Conservation (phyloP, 306 rosid genomes). For the Benincasa hispida region DNA sequence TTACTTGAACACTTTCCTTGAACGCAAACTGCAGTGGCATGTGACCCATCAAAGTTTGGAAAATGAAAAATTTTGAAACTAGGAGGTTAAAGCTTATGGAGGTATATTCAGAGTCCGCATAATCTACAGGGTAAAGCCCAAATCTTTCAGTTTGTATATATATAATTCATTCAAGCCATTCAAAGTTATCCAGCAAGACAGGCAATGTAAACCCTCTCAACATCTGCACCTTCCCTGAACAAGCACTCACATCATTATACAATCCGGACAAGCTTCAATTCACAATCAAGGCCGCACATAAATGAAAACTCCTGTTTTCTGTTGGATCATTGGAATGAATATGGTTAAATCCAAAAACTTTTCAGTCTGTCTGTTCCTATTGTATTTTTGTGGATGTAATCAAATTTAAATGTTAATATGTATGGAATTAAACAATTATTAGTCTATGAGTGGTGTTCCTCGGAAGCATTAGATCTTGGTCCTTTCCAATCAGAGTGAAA, state of each 20-base stretch:
- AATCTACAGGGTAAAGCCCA: constrained; percentile 20
- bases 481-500: too few relatives aligned
- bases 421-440: not conserved
- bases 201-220: constrained; percentile 15
- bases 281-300: not conserved
- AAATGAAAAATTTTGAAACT: too few relatives aligned
- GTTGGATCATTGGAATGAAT: not conserved
- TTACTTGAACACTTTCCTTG: not conserved
- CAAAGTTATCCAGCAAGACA: constrained; percentile 24
- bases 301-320: not conserved
- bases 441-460: not conserved
- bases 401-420: not conserved
- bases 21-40: not conserved
- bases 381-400: not conserved
- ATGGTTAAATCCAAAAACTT: not conserved
- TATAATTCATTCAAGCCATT: constrained; percentile 12
- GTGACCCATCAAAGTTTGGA: not conserved
- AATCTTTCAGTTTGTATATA: not conserved
- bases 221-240: constrained; percentile 19
- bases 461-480: too few relatives aligned
- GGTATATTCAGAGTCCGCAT: constrained; percentile 4
- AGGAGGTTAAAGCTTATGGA: constrained; percentile 4
- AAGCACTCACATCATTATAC: not conserved
- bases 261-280: not conserved
- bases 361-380: too few relatives aligned